Base-by-base conservation (phyloP, 768 basidiomycete genomes). In the Suillus occidentalis region DNA sequence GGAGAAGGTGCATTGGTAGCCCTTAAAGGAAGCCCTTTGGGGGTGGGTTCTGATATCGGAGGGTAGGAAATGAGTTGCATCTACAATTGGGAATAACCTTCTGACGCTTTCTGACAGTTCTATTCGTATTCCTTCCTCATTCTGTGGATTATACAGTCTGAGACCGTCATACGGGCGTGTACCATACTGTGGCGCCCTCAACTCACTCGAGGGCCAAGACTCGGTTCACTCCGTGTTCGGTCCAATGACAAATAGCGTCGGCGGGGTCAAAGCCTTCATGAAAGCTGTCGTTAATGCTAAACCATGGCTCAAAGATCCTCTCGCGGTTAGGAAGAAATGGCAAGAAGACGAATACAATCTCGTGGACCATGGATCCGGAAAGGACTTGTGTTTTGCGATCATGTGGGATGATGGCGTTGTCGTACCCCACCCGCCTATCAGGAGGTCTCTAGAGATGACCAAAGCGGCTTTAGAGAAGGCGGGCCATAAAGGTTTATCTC, bases 31-130 rank as follows among this genome's bases (percentile, higher is more conserved):
- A 78, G 78, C 39, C 77, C 79, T 3, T 50, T 85, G 66, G 90
- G 92, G 36, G 84, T 93, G 12, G 92, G 92, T 53, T 89, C 92
- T 34, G 93, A 94, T 72, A 85, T 94, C 63, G 90, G 89, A 69
- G 90, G 91, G 90, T 90, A 71, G 9, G 57, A 18, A 25, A 3
- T 22, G 14, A 9, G 25, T 25, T 40, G 2, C 16, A 55, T 13
- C 5, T 18, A 40, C 2, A 9, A 25, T 39, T 14, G 53, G 20
- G 7, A 58, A 22, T 3, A 18, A 39, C 16, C 6, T 18, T 37
- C 34, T 43, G 16, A 60, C 34, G 37, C 60, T 4, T 22, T 12
- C 45, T 50, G 13, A 50, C 66, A 91, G 90, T 4, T 92, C 91
- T 5, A 72, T 92, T 34, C 86, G 92, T 16, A 88, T 91, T 63